Conservation (phyloP, 164 flowering plant species). For the Pachysandra terminalis region DNA sequence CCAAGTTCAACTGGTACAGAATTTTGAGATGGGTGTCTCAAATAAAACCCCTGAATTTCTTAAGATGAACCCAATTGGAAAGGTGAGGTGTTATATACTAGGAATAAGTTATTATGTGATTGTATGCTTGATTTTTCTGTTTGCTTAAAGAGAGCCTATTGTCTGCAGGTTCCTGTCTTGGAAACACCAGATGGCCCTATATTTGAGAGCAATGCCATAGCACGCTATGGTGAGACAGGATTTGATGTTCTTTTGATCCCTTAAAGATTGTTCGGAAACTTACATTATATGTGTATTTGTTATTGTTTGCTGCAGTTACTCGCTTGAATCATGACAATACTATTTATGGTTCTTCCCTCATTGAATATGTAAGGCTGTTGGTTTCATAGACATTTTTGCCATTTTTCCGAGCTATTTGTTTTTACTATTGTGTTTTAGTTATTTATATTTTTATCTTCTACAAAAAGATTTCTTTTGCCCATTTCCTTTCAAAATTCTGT, state of each 20-base stretch:
- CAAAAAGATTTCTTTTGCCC: neutral
- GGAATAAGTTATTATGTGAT: neutral
- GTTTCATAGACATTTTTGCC: neutral
- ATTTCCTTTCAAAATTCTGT: neutral
- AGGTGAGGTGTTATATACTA: conserved; percentile 29
- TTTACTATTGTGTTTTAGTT: neutral
- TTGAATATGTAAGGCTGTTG: conserved; percentile 61
- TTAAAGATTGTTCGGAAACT: conserved; percentile 7
- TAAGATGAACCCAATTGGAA: conserved; percentile 83
- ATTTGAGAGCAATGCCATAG: conserved; percentile 83
- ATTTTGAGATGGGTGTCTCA: conserved; percentile 75
- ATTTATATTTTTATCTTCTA: neutral
- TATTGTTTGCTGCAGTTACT: conserved; percentile 48
- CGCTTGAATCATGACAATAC: conserved; percentile 53
- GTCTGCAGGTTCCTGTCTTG: conserved; percentile 60
- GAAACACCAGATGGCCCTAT: conserved; percentile 78
- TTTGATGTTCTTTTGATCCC: neutral
- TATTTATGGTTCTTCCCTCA: conserved; percentile 60
- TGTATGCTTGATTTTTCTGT: neutral
- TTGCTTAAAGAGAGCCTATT: conserved; percentile 1
- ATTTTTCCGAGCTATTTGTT: neutral
- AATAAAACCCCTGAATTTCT: conserved; percentile 65
- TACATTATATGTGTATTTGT: neutral
- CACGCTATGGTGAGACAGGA: conserved; percentile 55
- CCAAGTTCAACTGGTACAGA: conserved; percentile 35